phyloP scores from a whole-genome alignment of 164 flowering plant species.

The Kingdonia uniflora region DNA sequence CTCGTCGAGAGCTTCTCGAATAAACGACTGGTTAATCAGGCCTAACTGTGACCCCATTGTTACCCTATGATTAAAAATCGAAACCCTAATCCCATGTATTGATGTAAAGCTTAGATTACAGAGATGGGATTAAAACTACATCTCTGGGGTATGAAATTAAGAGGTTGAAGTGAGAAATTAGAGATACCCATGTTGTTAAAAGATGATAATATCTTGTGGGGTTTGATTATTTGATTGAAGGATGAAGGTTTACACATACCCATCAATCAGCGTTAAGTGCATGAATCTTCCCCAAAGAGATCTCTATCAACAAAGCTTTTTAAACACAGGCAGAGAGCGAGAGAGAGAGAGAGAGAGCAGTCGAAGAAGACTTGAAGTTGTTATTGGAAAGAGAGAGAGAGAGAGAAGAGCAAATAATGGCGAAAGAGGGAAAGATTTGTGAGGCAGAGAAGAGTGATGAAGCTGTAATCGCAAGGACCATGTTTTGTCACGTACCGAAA shows the following conservation, averaged over 20 bases:
- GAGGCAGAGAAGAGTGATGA: not conserved
- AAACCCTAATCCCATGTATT: conserved; percentile 39
- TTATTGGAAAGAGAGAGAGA: not conserved
- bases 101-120: conserved; percentile 4
- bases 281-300: conserved; percentile 1
- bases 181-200: not conserved
- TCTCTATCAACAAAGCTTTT: no score
- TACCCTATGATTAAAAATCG: conserved; percentile 1
- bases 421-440: not conserved
- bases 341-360: not conserved
- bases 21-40: conserved; percentile 42
- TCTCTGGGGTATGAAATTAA: not conserved
- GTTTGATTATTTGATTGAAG: conserved; percentile 5
- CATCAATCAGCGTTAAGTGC: conserved; percentile 5
- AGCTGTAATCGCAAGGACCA: no score
- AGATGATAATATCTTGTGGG: conserved; percentile 15
- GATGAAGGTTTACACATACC: not conserved
- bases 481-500: no score
- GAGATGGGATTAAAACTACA: conserved; percentile 2
- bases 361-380: not conserved
- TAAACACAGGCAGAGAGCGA: no score
- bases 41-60: conserved; percentile 44
- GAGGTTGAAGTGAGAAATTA: conserved; percentile 1
- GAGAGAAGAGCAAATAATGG: not conserved
- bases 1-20: conserved; percentile 54